phyloP scores from a whole-genome alignment of 2,329 filamentous ascomycete species.

The Verruconis gallopava region DNA sequence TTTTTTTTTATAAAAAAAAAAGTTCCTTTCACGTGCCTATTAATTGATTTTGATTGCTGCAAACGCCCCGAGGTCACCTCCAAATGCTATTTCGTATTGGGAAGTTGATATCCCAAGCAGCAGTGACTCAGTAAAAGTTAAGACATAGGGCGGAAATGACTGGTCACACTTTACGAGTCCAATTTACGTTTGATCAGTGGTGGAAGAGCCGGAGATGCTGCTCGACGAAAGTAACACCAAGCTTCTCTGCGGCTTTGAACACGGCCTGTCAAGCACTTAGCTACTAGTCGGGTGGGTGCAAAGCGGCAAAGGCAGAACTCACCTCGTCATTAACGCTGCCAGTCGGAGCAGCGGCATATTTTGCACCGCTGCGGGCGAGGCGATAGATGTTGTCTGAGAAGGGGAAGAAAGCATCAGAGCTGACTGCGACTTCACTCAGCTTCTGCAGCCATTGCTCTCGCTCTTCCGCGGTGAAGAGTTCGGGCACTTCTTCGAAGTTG shows the following conservation, averaged over 20 bases:
- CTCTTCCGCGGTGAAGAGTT: slow-evolving; percentile 72
- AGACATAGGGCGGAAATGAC: no score
- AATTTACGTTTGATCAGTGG: no score
- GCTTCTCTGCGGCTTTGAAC: slow-evolving; percentile 80
- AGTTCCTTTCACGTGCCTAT: no score
- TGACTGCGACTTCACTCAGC: slow-evolving; percentile 70
- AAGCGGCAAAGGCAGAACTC: no score
- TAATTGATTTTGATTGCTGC: no score
- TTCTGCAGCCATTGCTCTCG: slow-evolving; percentile 74
- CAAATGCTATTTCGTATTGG: no score
- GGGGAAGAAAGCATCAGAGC: slow-evolving; percentile 96
- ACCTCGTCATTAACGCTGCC: slow-evolving; percentile 50
- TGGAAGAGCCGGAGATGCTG: slow-evolving; percentile 92
- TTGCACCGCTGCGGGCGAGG: slow-evolving; percentile 73
- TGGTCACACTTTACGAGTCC: no score
- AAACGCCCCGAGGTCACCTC: no score
- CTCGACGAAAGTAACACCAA: slow-evolving; percentile 89
- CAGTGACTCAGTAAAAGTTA: no score
- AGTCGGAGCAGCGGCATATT: slow-evolving; percentile 88
- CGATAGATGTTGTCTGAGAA: slow-evolving; percentile 98
- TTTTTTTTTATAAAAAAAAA: no score
- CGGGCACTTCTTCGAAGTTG: slow-evolving; percentile 80
- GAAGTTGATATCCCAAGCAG: no score
- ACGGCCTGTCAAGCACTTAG: slow-evolving; percentile 57
- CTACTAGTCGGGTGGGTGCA: no score